A percentile compares a stretch with the other conserved stretches of the same genome.
phyloP scores from a whole-genome alignment of 805 yeast species.

The Pichia eremophila region DNA sequence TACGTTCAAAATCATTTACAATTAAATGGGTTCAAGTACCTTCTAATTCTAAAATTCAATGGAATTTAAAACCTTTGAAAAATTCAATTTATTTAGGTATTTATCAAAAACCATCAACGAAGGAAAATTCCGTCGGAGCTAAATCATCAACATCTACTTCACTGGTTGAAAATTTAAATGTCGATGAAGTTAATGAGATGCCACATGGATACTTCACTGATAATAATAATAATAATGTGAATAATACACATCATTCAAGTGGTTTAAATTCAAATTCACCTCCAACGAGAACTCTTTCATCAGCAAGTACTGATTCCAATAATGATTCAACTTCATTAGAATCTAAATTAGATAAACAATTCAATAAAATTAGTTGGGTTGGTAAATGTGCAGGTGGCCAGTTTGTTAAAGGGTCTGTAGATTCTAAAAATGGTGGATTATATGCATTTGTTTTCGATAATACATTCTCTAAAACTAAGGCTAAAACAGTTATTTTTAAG shows the following conservation, averaged over 20 bases:
- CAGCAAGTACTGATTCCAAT: neutral
- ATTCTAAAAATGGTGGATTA: slow-evolving; percentile 55
- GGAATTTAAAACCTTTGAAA: slow-evolving; percentile 76
- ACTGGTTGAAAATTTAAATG: slow-evolving; percentile 15
- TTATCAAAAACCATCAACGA: slow-evolving; percentile 16
- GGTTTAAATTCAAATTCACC: neutral
- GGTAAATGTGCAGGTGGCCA: slow-evolving; percentile 55
- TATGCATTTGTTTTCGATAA: slow-evolving; percentile 89
- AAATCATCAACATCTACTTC: slow-evolving; percentile 1
- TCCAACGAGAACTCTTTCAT: neutral
- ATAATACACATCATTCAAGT: neutral
- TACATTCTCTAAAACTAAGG: slow-evolving; percentile 76
- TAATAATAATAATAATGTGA: neutral
- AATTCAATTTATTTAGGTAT: slow-evolving; percentile 40
- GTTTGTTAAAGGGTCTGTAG: slow-evolving; percentile 49
- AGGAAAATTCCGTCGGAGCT: no score
- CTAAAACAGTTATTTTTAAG: slow-evolving; percentile 71
- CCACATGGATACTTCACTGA: slow-evolving; percentile 20
- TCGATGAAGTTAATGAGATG: slow-evolving; percentile 24
- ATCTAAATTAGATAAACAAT: slow-evolving; percentile 47
- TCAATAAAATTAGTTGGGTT: slow-evolving; percentile 42
- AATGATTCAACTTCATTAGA: slow-evolving; percentile 27
- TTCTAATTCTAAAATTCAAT: slow-evolving; percentile 53
- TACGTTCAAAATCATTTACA: slow-evolving; percentile 80
- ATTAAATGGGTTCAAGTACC: slow-evolving; percentile 86